Evolutionary conservation across 768 basidiomycete species (phyloP), one percentile per base, ranked within the genome.

Genomic region (Fomitopsis serialis): DNA sequence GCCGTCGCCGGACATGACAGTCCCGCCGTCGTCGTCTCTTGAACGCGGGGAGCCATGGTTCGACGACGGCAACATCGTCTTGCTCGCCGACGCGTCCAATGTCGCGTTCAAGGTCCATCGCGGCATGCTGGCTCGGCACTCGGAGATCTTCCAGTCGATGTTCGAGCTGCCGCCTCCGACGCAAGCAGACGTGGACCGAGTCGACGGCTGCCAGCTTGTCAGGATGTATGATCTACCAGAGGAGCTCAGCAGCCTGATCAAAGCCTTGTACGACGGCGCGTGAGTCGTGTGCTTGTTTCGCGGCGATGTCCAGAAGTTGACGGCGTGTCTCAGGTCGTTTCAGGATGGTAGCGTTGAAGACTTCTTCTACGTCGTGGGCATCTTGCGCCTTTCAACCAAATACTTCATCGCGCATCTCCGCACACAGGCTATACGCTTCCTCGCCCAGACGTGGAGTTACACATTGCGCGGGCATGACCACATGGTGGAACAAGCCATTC

Each of bases 41-140:
- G 59, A 52, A 40, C 64, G 62, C 22, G 68, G 68, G 24, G 68
- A 81, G 68, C 80, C 78, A 15, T 82, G 78, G 78, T 80, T 84
- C 59, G 78, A 81, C 22, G 81, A 82, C 57, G 81, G 81, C 17
- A 84, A 82, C 61, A 71, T 83, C 45, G 66, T 82, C 17, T 70
- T 84, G 3, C 63, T 78, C 36, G 74, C 76, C 10, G 70, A 73
- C 43, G 59, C 66, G 25, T 56, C 61, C 15, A 48, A 55, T 44
- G 72, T 73, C 34, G 76, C 75, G 1, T 82, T 82, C 70, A 80
- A 76, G 32, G 71, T 82, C 5, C 82, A 83, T 60, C 74, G 69
- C 19, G 65, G 67, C 3, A 63, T 66, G 42, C 54, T 78, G 63
- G 72, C 75, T 0, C 68, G 80, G 24, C 80, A 83, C 57, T 84